phyloP scores from a whole-genome alignment of 768 basidiomycete species.

The Termitomyces sp. region DNA sequence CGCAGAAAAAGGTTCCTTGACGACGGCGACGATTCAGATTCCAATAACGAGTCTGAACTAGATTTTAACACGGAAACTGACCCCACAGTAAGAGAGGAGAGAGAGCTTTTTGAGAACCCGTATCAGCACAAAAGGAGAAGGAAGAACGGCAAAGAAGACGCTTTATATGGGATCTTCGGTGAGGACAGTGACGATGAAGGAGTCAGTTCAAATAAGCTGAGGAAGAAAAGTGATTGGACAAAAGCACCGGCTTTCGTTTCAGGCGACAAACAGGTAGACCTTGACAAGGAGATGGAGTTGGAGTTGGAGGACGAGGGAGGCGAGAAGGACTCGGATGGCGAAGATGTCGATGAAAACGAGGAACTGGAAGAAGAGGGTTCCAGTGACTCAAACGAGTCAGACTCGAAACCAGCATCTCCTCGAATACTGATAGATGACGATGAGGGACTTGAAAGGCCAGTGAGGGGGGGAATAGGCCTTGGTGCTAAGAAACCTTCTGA shows the following conservation, averaged over 20 bases:
- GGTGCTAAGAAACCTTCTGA: slow-evolving; percentile 8
- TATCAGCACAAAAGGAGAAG: slow-evolving; percentile 67
- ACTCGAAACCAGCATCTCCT: slow-evolving; percentile 47
- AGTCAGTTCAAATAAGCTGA: slow-evolving; percentile 17
- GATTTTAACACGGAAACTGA: slow-evolving; percentile 44
- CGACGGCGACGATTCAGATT: slow-evolving; percentile 64
- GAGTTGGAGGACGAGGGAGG: slow-evolving; percentile 26
- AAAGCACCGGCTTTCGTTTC: slow-evolving; percentile 75
- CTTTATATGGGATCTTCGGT: slow-evolving; percentile 71
- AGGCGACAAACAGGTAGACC: slow-evolving; percentile 45
- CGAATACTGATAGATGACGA: slow-evolving; percentile 50
- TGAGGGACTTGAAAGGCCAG: slow-evolving; percentile 30
- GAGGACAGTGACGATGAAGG: slow-evolving; percentile 67
- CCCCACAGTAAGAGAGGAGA: slow-evolving; percentile 66
- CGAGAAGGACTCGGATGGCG: slow-evolving; percentile 28
- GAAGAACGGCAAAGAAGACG: slow-evolving; percentile 64
- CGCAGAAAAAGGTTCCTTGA: slow-evolving; percentile 73
- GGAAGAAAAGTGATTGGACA: slow-evolving; percentile 59
- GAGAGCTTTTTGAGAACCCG: slow-evolving; percentile 70
- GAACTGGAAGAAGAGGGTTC: slow-evolving; percentile 12
- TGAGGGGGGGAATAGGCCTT: slow-evolving; percentile 41
- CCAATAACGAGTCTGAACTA: slow-evolving; percentile 52
- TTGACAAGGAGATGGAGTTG: slow-evolving; percentile 31
- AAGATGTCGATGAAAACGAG: slow-evolving; percentile 29
- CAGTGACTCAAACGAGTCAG: slow-evolving; percentile 40